Conservation (phyloP, 139 green algal species). For the Micractinium sp. region DNA sequence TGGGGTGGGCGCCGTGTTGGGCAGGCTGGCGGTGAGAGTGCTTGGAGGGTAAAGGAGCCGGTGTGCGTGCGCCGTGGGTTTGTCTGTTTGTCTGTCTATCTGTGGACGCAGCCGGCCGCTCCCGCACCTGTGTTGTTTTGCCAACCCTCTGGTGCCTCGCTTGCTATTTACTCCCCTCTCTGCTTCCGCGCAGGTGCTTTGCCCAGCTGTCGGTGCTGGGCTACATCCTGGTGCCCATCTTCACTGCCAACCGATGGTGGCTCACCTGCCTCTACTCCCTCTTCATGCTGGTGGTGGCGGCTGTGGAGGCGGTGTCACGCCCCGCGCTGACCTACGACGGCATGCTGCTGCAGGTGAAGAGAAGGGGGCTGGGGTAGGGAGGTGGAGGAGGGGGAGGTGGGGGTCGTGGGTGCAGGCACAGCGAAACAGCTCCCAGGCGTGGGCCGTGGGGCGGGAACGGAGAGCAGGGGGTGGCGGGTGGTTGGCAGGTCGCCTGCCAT, state of each 20-base stretch:
- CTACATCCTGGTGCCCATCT: slow-evolving; percentile 82
- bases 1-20: no score
- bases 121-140: background rate
- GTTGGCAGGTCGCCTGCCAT: no score
- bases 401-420: no score
- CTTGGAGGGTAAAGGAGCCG: background rate
- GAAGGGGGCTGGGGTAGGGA: background rate
- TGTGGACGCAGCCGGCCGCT: no score
- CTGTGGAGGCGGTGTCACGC: slow-evolving; percentile 71
- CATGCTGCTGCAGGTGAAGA: slow-evolving; percentile 30
- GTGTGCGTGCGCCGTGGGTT: background rate
- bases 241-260: slow-evolving; percentile 57
- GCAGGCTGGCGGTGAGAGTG: no score
- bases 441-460: no score
- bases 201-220: slow-evolving; percentile 77
- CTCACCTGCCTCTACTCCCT: slow-evolving; percentile 64
- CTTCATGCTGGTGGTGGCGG: slow-evolving; percentile 79
- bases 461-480: no score
- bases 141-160: no score
- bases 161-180: background rate
- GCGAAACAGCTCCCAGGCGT: no score
- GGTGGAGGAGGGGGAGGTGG: no score
- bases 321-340: slow-evolving; percentile 48
- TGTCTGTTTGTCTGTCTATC: no score
- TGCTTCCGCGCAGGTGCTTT: slow-evolving; percentile 40